These are phyloP conservation scores for Prillingera fragicola DNA, from an alignment of 1,284 basidiomycete genomes.

Conservation along the genomic window DNA sequence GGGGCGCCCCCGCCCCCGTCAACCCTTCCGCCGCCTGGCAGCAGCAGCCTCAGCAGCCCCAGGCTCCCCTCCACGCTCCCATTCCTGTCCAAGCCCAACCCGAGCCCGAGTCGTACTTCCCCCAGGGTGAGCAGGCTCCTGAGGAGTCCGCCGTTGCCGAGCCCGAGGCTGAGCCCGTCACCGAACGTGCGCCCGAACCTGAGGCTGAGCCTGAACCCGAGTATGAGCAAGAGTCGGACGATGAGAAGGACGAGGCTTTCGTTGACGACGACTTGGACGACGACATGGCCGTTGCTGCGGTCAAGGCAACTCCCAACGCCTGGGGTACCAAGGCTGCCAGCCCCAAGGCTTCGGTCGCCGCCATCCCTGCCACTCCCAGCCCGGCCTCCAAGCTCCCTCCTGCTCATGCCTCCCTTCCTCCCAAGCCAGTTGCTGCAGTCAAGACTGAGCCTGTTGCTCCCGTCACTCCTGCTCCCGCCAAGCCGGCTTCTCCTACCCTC, in stretches of 20 bases:
- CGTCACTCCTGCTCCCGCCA: slow-evolving; percentile 48
- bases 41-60: slow-evolving; percentile 19
- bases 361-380: slow-evolving; percentile 27
- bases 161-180: slow-evolving; percentile 6
- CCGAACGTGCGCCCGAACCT: slow-evolving; percentile 5
- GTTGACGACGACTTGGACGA: slow-evolving; percentile 1
- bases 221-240: slow-evolving; percentile 1
- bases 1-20: slow-evolving; percentile 26
- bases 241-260: slow-evolving; percentile 1
- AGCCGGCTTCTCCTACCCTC: slow-evolving; percentile 3
- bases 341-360: slow-evolving; percentile 28
- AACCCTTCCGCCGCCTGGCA: slow-evolving; percentile 11
- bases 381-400: slow-evolving; percentile 29
- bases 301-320: slow-evolving; percentile 16
- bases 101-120: slow-evolving; percentile 25
- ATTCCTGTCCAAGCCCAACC: slow-evolving; percentile 3
- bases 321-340: slow-evolving; percentile 23
- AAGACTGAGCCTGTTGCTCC: slow-evolving; percentile 56
- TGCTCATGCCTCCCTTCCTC: slow-evolving; percentile 30
- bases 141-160: slow-evolving; percentile 1
- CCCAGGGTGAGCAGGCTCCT: slow-evolving; percentile 8
- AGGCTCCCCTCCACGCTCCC: background rate
- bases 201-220: slow-evolving; percentile 13
- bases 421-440: slow-evolving; percentile 24
- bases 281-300: background rate